Conservation (phyloP, 2,329 filamentous ascomycete species). For the Calonectria pseudoturangicola region DNA sequence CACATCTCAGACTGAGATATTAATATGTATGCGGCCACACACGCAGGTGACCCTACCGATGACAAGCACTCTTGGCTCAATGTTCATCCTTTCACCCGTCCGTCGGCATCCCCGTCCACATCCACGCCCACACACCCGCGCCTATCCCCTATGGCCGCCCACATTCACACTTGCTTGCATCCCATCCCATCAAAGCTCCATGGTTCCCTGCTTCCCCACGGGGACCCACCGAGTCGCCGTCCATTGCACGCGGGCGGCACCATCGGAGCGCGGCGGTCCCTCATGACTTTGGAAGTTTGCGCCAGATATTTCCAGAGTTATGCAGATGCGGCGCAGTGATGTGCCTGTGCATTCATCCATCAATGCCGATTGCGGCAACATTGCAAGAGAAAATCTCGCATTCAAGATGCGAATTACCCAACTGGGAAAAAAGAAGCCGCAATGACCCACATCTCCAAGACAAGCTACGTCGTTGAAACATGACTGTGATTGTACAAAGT, state of each 20-base stretch:
- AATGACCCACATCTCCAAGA: not conserved
- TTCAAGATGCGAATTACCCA: not conserved
- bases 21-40: not conserved
- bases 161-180: conserved; percentile 1
- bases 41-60: not conserved
- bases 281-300: conserved; percentile 17
- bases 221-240: conserved; percentile 23
- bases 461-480: not conserved
- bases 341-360: not conserved
- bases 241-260: conserved; percentile 35
- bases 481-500: not conserved
- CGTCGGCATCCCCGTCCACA: conserved; percentile 12
- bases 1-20: not conserved
- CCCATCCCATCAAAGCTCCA: conserved; percentile 26
- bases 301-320: conserved; percentile 11
- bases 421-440: not conserved
- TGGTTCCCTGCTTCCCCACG: conserved; percentile 37
- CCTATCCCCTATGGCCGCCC: conserved; percentile 7
- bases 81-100: conserved; percentile 35
- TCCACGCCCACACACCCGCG: conserved; percentile 1
- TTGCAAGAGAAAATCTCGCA: conserved; percentile 29
- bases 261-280: conserved; percentile 37
- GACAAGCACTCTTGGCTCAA: conserved; percentile 27
- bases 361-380: conserved; percentile 31
- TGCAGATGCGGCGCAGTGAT: conserved; percentile 31